Conservation (phyloP, 352 stramenopile species). For the Phytophthora macrochlamydospora region DNA sequence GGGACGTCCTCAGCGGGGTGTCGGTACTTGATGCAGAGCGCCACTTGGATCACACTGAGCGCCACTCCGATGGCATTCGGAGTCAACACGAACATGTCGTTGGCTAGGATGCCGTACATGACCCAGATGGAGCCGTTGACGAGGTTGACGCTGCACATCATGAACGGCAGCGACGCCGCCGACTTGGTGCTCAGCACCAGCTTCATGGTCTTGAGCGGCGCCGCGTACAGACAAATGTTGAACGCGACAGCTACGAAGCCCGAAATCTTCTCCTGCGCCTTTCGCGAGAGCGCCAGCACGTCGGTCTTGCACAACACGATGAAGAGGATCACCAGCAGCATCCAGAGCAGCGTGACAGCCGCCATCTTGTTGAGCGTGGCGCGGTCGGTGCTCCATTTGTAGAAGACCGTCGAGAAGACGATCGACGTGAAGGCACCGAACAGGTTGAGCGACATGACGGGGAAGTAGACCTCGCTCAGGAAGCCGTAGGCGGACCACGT, state of each 20-base stretch:
- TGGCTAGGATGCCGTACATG: conserved; percentile 24
- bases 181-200: conserved; percentile 38
- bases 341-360: neutral
- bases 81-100: conserved; percentile 40
- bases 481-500: conserved; percentile 34
- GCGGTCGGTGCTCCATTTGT: conserved; percentile 30
- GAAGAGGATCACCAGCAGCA: conserved; percentile 16
- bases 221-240: conserved; percentile 34
- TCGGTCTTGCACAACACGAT: conserved; percentile 21
- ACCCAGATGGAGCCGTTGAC: conserved; percentile 34
- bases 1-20: neutral
- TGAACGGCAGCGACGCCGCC: conserved; percentile 29
- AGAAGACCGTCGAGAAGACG: conserved; percentile 34
- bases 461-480: conserved; percentile 31
- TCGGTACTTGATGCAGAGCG: conserved; percentile 45
- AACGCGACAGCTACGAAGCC: conserved; percentile 33
- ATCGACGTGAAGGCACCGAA: conserved; percentile 33
- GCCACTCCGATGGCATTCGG: conserved; percentile 36
- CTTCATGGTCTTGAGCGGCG: conserved; percentile 36
- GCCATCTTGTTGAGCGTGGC: conserved; percentile 24
- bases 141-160: conserved; percentile 35
- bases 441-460: conserved; percentile 35
- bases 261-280: conserved; percentile 30
- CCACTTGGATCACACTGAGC: conserved; percentile 38
- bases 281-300: conserved; percentile 9